Percentiles rank a stretch among this genome's conserved stretches.
These are phyloP conservation scores for Friedmanniomyces endolithicus DNA, from an alignment of 495 filamentous ascomycete species.

Conservation along the genomic window DNA sequence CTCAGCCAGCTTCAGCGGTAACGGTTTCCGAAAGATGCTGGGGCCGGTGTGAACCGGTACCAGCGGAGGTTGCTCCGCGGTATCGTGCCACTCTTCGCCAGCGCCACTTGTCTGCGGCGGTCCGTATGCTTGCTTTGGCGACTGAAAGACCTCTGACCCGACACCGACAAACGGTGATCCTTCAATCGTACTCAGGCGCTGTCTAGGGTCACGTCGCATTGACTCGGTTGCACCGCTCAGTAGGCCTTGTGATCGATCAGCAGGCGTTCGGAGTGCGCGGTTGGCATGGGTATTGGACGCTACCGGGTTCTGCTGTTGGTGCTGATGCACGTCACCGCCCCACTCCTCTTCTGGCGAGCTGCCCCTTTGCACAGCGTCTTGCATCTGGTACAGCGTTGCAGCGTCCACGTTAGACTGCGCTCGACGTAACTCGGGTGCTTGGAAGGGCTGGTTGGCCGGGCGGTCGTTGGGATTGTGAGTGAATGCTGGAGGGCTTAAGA, in stretches of 20 bases:
- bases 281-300: constrained; percentile 5
- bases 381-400: constrained; percentile 65
- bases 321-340: constrained; percentile 29
- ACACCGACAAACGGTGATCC: constrained; percentile 28
- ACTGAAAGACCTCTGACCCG: constrained; percentile 3
- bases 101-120: background rate
- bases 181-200: constrained; percentile 28
- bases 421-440: constrained; percentile 60
- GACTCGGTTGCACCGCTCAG: background rate
- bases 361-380: constrained; percentile 41
- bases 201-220: constrained; percentile 14
- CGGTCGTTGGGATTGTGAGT: constrained; percentile 53
- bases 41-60: constrained; percentile 23
- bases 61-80: background rate
- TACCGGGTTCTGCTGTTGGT: constrained; percentile 24
- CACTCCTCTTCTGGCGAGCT: constrained; percentile 9
- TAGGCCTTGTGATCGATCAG: constrained; percentile 21
- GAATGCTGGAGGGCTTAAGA: constrained; percentile 64
- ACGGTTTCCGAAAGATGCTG: constrained; percentile 51
- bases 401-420: constrained; percentile 71
- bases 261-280: constrained; percentile 5
- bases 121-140: constrained; percentile 3
- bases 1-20: constrained; percentile 32
- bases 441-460: constrained; percentile 54
- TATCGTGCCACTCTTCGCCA: background rate